A percentile compares a stretch with the other conserved stretches of the same genome.
These are phyloP conservation scores for Brassica nigra DNA, from an alignment of 345 rosid genomes.

Conservation along the genomic window DNA sequence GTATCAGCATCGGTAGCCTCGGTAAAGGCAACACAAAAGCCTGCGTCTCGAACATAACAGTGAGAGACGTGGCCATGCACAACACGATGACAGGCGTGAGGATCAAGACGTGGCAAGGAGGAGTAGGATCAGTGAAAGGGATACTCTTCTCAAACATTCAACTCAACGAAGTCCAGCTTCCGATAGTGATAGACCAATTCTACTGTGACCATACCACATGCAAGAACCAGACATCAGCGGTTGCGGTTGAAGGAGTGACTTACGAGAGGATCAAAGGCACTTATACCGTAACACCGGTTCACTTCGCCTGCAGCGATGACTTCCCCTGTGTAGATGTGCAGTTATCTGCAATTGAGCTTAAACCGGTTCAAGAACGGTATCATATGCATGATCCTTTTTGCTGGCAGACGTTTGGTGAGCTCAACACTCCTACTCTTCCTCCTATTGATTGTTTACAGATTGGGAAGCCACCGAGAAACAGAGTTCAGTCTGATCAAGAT, in stretches of 20 bases:
- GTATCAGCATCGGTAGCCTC: slow-evolving; percentile 95
- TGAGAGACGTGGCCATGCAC: slow-evolving; percentile 75
- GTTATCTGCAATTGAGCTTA: slow-evolving; percentile 66
- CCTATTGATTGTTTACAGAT: slow-evolving; percentile 83
- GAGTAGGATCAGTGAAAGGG: slow-evolving; percentile 83
- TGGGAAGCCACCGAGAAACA: slow-evolving; percentile 85
- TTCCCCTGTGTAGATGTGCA: slow-evolving; percentile 81
- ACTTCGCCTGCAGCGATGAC: slow-evolving; percentile 89
- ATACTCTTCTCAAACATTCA: slow-evolving; percentile 89
- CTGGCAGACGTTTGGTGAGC: slow-evolving; percentile 89
- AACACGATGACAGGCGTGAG: slow-evolving; percentile 90
- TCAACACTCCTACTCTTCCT: slow-evolving; percentile 79
- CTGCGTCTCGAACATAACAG: slow-evolving; percentile 91
- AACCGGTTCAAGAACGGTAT: slow-evolving; percentile 69
- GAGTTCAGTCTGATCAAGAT: slow-evolving; percentile 62
- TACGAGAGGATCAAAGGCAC: slow-evolving; percentile 81
- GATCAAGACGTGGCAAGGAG: slow-evolving; percentile 99
- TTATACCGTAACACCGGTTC: slow-evolving; percentile 81
- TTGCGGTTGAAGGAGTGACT: slow-evolving; percentile 82
- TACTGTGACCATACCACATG: slow-evolving; percentile 83
- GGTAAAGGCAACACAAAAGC: slow-evolving; percentile 82
- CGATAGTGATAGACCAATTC: slow-evolving; percentile 85
- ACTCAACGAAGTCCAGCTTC: slow-evolving; percentile 83
- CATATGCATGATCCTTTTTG: slow-evolving; percentile 83
- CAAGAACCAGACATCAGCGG: slow-evolving; percentile 83